Conservation (phyloP, 768 basidiomycete species). For the Pleurotus citrinopileatus region DNA sequence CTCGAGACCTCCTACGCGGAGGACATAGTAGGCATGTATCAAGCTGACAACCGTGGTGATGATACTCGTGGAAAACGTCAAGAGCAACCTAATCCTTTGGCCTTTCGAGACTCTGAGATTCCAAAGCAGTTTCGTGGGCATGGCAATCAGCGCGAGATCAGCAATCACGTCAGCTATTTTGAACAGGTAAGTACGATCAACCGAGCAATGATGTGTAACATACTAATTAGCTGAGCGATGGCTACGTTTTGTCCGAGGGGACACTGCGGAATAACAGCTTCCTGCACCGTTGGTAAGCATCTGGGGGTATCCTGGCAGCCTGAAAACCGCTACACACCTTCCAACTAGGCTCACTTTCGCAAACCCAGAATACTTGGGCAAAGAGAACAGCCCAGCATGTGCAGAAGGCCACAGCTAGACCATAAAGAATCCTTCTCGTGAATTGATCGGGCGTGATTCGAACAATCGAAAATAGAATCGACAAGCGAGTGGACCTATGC, state of each 20-base stretch:
- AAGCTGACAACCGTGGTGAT: slow-evolving; percentile 44
- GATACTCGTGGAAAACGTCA: slow-evolving; percentile 55
- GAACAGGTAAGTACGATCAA: neutral
- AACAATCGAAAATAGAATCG: slow-evolving; percentile 53
- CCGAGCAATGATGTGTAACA: neutral
- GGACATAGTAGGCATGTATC: slow-evolving; percentile 44
- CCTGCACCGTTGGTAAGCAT: neutral
- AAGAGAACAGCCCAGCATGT: slow-evolving; percentile 33
- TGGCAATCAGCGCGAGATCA: slow-evolving; percentile 40
- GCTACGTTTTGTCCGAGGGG: slow-evolving; percentile 43
- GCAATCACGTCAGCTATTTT: slow-evolving; percentile 44
- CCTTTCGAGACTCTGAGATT: slow-evolving; percentile 31
- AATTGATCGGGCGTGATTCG: slow-evolving; percentile 40
- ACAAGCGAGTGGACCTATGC: slow-evolving; percentile 42
- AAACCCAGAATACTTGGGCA: slow-evolving; percentile 44
- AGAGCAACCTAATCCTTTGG: slow-evolving; percentile 38
- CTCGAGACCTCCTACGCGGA: slow-evolving; percentile 22
- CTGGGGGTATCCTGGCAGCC: neutral
- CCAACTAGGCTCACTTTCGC: slow-evolving; percentile 37
- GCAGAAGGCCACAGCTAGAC: slow-evolving; percentile 28
- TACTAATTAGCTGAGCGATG: slow-evolving; percentile 50
- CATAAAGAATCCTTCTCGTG: slow-evolving; percentile 22
- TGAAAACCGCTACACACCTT: slow-evolving; percentile 20
- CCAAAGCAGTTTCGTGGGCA: slow-evolving; percentile 44
- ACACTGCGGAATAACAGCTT: slow-evolving; percentile 32